Conservation (phyloP, 805 yeast genomes). For the Candida sakaeoensis region DNA sequence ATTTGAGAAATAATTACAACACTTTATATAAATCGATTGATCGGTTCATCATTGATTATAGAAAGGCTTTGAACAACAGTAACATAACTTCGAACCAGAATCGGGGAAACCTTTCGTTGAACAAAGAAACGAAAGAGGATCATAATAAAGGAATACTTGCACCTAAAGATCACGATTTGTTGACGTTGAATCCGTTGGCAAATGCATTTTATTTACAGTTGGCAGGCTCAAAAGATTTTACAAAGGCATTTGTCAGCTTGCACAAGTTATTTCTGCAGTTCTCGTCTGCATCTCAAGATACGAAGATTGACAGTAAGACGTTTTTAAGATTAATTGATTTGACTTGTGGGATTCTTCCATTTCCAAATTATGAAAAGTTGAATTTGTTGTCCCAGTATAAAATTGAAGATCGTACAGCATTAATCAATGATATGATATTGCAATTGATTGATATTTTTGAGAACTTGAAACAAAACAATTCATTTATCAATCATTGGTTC, state of each 20-base stretch:
- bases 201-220: slow-evolving; percentile 55
- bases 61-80: slow-evolving; percentile 23
- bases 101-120: slow-evolving; percentile 9
- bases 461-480: slow-evolving; percentile 27
- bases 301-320: slow-evolving; percentile 21
- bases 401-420: slow-evolving; percentile 29
- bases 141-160: slow-evolving; percentile 7
- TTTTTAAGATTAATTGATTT: slow-evolving; percentile 41
- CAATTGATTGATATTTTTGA: slow-evolving; percentile 38
- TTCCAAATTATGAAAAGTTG: slow-evolving; percentile 41
- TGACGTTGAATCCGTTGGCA: slow-evolving; percentile 58
- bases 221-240: slow-evolving; percentile 44
- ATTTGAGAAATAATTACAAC: slow-evolving; percentile 17
- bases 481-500: slow-evolving; percentile 42
- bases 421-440: slow-evolving; percentile 27
- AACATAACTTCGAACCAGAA: slow-evolving; percentile 5
- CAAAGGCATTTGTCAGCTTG: slow-evolving; percentile 40
- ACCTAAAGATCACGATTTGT: slow-evolving; percentile 24
- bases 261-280: slow-evolving; percentile 31
- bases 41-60: slow-evolving; percentile 34
- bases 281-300: slow-evolving; percentile 11
- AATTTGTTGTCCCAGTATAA: slow-evolving; percentile 32
- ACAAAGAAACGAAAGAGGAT: slow-evolving; percentile 15
- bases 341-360: slow-evolving; percentile 49
- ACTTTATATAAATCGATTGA: slow-evolving; percentile 36